A percentile compares a stretch with the other conserved stretches of the same genome.
Evolutionary conservation across 148 eudicot genomes (phyloP).

Genomic region (Tetragonia tetragonoides): DNA sequence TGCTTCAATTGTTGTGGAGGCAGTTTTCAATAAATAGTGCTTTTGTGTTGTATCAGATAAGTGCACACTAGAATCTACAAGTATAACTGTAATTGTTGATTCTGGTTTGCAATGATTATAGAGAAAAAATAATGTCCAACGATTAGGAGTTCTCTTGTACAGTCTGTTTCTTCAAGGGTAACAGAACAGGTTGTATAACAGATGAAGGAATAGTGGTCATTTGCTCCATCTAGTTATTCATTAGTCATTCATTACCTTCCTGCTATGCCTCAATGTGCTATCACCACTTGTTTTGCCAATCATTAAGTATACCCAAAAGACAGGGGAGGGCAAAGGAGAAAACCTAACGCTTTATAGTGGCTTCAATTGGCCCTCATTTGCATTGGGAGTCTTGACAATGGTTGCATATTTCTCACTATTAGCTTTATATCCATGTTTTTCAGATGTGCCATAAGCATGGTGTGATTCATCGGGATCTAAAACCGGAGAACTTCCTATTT

Average conservation of each 20-base stretch:
- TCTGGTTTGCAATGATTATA: neutral
- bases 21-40: neutral
- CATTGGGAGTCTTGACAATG: neutral
- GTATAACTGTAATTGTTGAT: neutral
- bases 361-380: too few species aligned
- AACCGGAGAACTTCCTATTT: slow-evolving; percentile 51
- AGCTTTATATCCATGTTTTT: neutral
- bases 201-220: too few species aligned
- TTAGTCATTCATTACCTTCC: neutral
- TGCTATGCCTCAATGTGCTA: too few species aligned
- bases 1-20: neutral
- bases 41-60: neutral
- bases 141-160: too few species aligned
- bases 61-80: neutral
- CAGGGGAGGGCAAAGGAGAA: neutral
- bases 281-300: too few species aligned
- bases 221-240: neutral
- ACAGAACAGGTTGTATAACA: neutral
- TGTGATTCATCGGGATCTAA: slow-evolving; percentile 48
- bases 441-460: slow-evolving; percentile 47
- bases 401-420: neutral
- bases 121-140: neutral
- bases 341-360: neutral
- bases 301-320: too few species aligned
- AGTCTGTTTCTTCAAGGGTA: neutral